phyloP scores from a whole-genome alignment of 768 basidiomycete species.

The Amanita muscaria region DNA sequence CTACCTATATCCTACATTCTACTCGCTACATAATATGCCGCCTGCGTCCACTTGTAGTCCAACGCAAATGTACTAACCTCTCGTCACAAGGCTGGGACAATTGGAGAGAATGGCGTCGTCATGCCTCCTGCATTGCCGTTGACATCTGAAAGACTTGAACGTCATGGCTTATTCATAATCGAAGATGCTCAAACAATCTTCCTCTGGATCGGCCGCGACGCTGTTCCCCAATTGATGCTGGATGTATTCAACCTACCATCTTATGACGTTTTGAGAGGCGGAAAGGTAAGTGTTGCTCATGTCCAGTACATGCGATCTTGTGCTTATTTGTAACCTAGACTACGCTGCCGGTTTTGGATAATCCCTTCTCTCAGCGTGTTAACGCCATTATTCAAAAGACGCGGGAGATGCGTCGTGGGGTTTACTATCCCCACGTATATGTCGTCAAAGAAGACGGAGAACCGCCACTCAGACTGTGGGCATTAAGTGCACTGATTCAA shows the following conservation, averaged over 20 bases:
- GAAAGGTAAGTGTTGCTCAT: constrained; percentile 56
- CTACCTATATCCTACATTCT: constrained; percentile 93
- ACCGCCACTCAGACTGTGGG: constrained; percentile 90
- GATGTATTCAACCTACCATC: constrained; percentile 89
- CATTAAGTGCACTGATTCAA: constrained; percentile 87
- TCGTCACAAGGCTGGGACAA: constrained; percentile 92
- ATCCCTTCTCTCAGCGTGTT: constrained; percentile 91
- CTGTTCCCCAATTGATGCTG: constrained; percentile 88
- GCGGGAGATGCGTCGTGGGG: constrained; percentile 86
- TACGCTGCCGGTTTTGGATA: constrained; percentile 85
- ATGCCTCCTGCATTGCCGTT: constrained; percentile 84
- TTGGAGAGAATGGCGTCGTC: constrained; percentile 83
- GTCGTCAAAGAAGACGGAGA: constrained; percentile 98
- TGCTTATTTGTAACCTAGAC: constrained; percentile 35
- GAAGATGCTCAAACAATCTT: constrained; percentile 98
- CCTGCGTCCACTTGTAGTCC: constrained; percentile 56
- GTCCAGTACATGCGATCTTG: neutral
- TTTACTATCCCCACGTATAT: constrained; percentile 90
- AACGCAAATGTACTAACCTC: too few species aligned
- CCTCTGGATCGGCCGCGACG: constrained; percentile 96
- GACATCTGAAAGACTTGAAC: constrained; percentile 90
- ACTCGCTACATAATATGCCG: constrained; percentile 93
- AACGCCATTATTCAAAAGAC: constrained; percentile 93
- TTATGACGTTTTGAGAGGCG: constrained; percentile 85
- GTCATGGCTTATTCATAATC: constrained; percentile 93